These are phyloP conservation scores for Cymbopogon citratus DNA, from an alignment of 176 grass and related monocot genomes.

Conservation along the genomic window DNA sequence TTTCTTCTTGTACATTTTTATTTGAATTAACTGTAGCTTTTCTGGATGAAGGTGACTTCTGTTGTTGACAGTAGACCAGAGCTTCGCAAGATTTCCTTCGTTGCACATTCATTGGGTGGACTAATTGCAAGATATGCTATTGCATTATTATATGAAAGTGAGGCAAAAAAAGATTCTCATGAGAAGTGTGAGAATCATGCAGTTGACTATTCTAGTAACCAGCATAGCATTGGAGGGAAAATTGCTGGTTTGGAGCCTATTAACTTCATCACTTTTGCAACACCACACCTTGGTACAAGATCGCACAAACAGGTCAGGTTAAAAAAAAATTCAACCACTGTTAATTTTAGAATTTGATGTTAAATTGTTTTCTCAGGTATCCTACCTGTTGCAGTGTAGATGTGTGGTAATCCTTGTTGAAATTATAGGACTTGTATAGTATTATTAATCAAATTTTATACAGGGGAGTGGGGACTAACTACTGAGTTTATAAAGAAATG, in stretches of 20 bases:
- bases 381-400: neutral
- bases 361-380: neutral
- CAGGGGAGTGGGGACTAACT: neutral
- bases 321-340: neutral
- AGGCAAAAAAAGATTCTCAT: slow-evolving; percentile 10
- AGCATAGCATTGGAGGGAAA: slow-evolving; percentile 33
- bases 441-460: neutral
- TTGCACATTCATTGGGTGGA: slow-evolving; percentile 92
- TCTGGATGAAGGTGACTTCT: slow-evolving; percentile 51
- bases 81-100: slow-evolving; percentile 86
- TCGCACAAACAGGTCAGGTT: slow-evolving; percentile 78
- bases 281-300: slow-evolving; percentile 87
- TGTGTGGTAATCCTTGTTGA: neutral
- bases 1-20: neutral
- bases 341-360: neutral
- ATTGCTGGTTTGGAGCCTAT: slow-evolving; percentile 91
- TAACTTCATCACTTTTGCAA: slow-evolving; percentile 93
- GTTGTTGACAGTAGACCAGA: slow-evolving; percentile 45
- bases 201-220: slow-evolving; percentile 2
- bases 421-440: neutral
- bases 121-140: slow-evolving; percentile 95
- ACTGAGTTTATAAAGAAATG: neutral
- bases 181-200: slow-evolving; percentile 29
- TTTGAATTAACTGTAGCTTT: slow-evolving; percentile 20
- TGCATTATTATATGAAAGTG: slow-evolving; percentile 51